Conservation (phyloP, 163 green algal genomes). For the Chlamydomonas reinhardtii region DNA sequence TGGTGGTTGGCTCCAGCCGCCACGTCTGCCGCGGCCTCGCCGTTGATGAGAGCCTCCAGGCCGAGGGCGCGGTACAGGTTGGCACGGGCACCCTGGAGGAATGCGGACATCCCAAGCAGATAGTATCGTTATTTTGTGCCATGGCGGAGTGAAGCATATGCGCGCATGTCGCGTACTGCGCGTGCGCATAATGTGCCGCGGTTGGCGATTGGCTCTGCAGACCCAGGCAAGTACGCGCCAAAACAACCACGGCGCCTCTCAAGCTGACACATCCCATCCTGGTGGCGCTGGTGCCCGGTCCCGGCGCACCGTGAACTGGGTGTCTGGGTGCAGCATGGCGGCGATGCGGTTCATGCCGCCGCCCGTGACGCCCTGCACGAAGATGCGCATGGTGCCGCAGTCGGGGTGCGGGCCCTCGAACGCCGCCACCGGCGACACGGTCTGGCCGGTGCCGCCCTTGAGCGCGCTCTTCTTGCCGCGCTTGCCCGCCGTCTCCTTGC, state of each 20-base stretch:
- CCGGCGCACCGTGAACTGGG: conserved; percentile 8
- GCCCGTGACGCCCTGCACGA: conserved; percentile 25
- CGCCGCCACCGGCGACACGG: background rate
- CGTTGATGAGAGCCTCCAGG: background rate
- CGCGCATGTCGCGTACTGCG: too few relatives aligned
- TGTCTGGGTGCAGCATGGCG: conserved; percentile 35
- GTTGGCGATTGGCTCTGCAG: too few relatives aligned
- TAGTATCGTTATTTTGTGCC: too few relatives aligned
- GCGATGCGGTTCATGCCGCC: background rate
- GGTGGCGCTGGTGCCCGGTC: too few relatives aligned
- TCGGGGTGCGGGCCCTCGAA: conserved; percentile 50
- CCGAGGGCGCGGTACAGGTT: conserved; percentile 32
- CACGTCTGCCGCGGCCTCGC: too few relatives aligned
- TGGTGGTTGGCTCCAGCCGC: background rate
- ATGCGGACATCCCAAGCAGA: too few relatives aligned
- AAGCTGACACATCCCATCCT: too few relatives aligned
- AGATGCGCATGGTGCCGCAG: conserved; percentile 49
- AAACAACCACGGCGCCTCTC: too few relatives aligned
- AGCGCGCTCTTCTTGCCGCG: conserved; percentile 19
- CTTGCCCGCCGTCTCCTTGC: background rate
- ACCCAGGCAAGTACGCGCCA: too few relatives aligned
- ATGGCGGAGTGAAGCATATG: too few relatives aligned
- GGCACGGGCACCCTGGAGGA: background rate
- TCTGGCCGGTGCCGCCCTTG: background rate
- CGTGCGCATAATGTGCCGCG: too few relatives aligned